Conservation (phyloP, 2,329 filamentous ascomycete genomes). For the Aspergillus viridinutans region DNA sequence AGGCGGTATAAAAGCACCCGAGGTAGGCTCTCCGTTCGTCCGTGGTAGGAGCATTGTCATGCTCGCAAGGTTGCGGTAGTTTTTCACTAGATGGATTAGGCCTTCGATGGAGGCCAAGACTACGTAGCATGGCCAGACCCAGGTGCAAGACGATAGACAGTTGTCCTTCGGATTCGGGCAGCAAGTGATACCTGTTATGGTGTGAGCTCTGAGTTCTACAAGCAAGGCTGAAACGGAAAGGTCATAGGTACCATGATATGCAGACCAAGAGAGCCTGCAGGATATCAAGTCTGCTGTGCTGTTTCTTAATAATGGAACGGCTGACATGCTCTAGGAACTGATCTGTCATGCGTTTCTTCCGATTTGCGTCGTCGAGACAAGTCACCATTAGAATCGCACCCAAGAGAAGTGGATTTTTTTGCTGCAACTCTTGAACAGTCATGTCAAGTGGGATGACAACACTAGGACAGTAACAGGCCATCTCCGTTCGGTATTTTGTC, state of each 20-base stretch:
- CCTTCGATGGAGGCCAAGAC: slow-evolving; percentile 37
- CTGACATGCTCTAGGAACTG: slow-evolving; percentile 32
- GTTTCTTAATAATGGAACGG: slow-evolving; percentile 41
- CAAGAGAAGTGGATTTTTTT: slow-evolving; percentile 21
- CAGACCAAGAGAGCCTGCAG: slow-evolving; percentile 47
- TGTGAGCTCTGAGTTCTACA: background rate
- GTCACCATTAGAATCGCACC: slow-evolving; percentile 18
- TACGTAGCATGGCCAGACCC: slow-evolving; percentile 43
- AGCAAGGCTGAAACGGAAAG: background rate
- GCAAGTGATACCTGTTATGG: slow-evolving; percentile 1
- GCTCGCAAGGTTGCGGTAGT: background rate
- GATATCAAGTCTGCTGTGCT: slow-evolving; percentile 41
- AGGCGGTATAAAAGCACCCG: slow-evolving; percentile 54
- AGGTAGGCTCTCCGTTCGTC: slow-evolving; percentile 53
- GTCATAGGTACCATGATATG: slow-evolving; percentile 42
- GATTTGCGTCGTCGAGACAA: slow-evolving; percentile 6
- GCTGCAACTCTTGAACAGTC: slow-evolving; percentile 14
- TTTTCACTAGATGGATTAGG: slow-evolving; percentile 4
- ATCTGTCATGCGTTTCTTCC: slow-evolving; percentile 12
- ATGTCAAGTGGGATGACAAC: slow-evolving; percentile 14
- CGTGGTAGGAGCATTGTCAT: slow-evolving; percentile 36
- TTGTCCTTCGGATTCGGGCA: slow-evolving; percentile 32
- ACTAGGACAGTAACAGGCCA: slow-evolving; percentile 25
- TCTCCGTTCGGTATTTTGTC: slow-evolving; percentile 4
- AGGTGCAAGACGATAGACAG: slow-evolving; percentile 50